Percentiles rank a stretch among this genome's conserved stretches.
Conservation (phyloP, 148 eudicot species). For the Talinum fruticosum region DNA sequence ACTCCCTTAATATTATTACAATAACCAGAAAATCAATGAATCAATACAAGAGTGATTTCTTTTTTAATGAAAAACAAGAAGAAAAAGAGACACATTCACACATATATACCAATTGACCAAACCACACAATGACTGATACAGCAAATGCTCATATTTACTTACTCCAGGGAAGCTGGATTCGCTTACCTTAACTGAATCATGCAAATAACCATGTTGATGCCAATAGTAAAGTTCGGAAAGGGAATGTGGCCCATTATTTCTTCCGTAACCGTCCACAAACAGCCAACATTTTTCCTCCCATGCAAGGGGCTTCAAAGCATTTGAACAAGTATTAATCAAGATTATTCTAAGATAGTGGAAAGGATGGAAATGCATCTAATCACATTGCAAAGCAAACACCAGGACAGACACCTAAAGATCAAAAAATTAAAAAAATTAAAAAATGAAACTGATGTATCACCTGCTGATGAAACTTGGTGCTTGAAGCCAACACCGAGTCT, state of each 20-base stretch:
- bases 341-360: slow-evolving; percentile 7
- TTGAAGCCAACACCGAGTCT: slow-evolving; percentile 26
- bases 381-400: neutral
- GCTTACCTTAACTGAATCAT: slow-evolving; percentile 63
- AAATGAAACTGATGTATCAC: slow-evolving; percentile 32
- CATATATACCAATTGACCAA: neutral
- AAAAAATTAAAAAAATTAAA: slow-evolving; percentile 3
- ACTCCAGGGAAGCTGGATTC: neutral
- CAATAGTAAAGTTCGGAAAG: slow-evolving; percentile 77
- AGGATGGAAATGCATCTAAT: slow-evolving; percentile 3
- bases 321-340: neutral
- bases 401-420: neutral
- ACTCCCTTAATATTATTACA: neutral
- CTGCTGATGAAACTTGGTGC: slow-evolving; percentile 25
- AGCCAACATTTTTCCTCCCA: slow-evolving; percentile 73
- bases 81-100: neutral
- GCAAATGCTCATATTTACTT: neutral
- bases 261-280: slow-evolving; percentile 58
- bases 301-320: slow-evolving; percentile 28
- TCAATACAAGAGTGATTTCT: neutral
- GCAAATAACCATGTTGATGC: slow-evolving; percentile 74
- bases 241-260: slow-evolving; percentile 76
- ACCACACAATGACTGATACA: neutral
- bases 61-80: no score
- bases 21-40: neutral